A percentile compares a stretch with the other conserved stretches of the same genome.
Conservation (phyloP, 2,329 filamentous ascomycete genomes). For the Raffaelea deltoideospora region DNA sequence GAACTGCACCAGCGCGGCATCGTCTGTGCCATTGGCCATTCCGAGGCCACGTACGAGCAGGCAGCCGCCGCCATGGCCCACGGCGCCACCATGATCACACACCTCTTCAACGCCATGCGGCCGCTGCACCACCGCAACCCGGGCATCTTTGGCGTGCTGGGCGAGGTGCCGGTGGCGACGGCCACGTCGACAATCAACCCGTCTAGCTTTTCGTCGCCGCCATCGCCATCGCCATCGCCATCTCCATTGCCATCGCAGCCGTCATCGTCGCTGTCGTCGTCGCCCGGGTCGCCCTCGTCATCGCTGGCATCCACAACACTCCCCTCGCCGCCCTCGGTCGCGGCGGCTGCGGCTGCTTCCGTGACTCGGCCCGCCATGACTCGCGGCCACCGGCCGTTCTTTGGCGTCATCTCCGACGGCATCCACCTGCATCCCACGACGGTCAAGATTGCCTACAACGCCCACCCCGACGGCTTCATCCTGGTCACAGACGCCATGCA, state of each 20-base stretch:
- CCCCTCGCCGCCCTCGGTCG: no score
- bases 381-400: constrained; percentile 65
- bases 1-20: constrained; percentile 51
- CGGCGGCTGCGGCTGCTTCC: no score
- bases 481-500: constrained; percentile 90
- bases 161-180: constrained; percentile 25
- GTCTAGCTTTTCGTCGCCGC: no score
- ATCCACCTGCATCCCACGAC: constrained; percentile 81
- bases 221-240: not conserved
- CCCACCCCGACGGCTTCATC: constrained; percentile 71
- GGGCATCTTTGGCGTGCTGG: constrained; percentile 75
- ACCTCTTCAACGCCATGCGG: constrained; percentile 88
- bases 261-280: not conserved
- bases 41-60: constrained; percentile 74
- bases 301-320: no score
- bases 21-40: constrained; percentile 70
- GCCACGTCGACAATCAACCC: constrained; percentile 28
- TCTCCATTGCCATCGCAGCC: no score
- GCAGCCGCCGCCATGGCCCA: constrained; percentile 55
- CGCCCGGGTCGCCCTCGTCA: no score
- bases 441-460: constrained; percentile 77
- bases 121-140: constrained; percentile 84
- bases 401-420: constrained; percentile 80
- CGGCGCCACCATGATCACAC: constrained; percentile 80
- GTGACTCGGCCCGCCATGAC: no score